Percentiles rank a stretch among this genome's conserved stretches.
Conservation (phyloP, 306 rosid species). For the Biancaea sappan region DNA sequence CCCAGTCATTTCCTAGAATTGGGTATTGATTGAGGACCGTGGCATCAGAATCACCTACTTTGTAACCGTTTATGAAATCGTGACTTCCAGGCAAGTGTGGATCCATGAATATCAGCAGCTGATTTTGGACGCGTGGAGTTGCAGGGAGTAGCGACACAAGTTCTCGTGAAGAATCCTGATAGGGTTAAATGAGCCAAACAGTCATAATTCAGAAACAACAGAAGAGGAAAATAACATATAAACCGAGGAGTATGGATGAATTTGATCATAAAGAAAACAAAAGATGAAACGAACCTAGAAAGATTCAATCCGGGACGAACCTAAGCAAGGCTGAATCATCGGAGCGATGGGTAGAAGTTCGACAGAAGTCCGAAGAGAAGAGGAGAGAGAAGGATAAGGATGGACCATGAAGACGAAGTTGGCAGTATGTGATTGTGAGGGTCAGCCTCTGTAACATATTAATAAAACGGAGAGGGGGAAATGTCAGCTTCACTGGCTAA, state of each 20-base stretch:
- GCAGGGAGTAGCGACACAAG: background rate
- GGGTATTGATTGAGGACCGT: background rate
- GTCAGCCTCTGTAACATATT: background rate
- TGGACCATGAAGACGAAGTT: background rate
- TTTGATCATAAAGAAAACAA: background rate
- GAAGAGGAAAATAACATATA: background rate
- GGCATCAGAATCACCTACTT: background rate
- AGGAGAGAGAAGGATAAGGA: background rate
- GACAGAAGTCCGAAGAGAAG: background rate
- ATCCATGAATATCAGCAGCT: conserved; percentile 28
- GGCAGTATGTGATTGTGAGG: background rate
- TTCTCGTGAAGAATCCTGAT: background rate
- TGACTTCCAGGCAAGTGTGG: conserved; percentile 31
- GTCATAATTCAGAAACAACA: background rate
- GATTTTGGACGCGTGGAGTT: background rate
- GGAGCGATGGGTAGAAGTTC: background rate
- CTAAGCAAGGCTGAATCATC: background rate
- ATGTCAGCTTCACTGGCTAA: background rate
- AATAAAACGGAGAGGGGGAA: background rate
- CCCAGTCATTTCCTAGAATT: background rate
- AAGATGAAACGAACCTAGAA: background rate
- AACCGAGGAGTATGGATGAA: background rate
- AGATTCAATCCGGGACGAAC: background rate
- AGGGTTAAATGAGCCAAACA: background rate
- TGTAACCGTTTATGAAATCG: background rate